Conservation (phyloP, 108 stramenopile species). For the Skeletonema potamos region DNA sequence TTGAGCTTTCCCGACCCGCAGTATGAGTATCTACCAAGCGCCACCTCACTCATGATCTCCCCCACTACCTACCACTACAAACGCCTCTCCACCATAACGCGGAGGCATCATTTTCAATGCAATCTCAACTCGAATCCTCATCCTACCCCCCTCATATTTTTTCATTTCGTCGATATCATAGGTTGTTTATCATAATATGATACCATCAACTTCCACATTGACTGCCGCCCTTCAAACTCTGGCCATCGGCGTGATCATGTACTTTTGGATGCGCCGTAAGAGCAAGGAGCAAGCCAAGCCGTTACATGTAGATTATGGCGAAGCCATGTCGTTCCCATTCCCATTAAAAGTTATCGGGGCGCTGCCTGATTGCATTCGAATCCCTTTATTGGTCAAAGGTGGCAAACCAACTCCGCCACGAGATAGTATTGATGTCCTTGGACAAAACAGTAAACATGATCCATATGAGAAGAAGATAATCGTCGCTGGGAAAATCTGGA, state of each 20-base stretch:
- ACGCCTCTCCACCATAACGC: too few species aligned
- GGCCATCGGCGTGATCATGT: neutral
- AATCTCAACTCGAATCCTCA: too few species aligned
- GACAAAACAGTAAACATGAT: neutral
- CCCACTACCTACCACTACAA: too few species aligned
- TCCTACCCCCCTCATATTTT: too few species aligned
- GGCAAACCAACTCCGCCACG: slow-evolving; percentile 14
- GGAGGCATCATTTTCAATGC: too few species aligned
- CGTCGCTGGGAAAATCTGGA: slow-evolving; percentile 32
- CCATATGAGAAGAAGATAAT: slow-evolving; percentile 25
- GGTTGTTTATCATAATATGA: too few species aligned
- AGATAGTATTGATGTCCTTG: slow-evolving; percentile 27
- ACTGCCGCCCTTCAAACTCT: neutral
- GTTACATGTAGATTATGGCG: slow-evolving; percentile 14
- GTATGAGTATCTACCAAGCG: too few species aligned
- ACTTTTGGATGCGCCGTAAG: neutral
- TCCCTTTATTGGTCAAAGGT: slow-evolving; percentile 3
- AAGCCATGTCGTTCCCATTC: neutral
- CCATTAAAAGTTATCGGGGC: slow-evolving; percentile 17
- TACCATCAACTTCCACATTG: neutral
- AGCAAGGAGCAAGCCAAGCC: neutral
- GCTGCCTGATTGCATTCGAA: slow-evolving; percentile 22
- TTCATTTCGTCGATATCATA: too few species aligned
- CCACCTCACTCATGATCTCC: too few species aligned
- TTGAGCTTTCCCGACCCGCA: too few species aligned